Evolutionary conservation across 1,284 basidiomycete species (phyloP).

Genomic region (Sanghuangporus sanghuang): DNA sequence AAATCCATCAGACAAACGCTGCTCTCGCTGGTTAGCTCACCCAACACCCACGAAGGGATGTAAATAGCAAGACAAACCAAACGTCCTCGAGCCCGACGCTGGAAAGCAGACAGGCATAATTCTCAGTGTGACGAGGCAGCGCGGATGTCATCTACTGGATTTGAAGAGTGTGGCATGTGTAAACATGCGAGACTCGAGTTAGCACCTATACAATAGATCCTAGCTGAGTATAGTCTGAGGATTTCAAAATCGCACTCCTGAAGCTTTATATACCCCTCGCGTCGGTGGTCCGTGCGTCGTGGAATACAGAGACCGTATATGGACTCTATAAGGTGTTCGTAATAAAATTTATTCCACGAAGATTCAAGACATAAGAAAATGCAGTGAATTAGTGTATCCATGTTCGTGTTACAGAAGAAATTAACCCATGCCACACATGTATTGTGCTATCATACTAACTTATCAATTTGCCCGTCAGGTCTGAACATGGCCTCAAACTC

Average conservation of each 20-base stretch:
- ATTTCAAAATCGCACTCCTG: conserved; percentile 28
- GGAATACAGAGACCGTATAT: no score
- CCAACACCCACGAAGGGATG: conserved; percentile 35
- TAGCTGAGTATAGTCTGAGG: conserved; percentile 79
- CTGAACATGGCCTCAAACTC: conserved; percentile 67
- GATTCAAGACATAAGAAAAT: no score
- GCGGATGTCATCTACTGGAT: conserved; percentile 74
- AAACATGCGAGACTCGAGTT: conserved; percentile 86
- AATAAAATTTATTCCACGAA: no score
- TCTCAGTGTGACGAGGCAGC: conserved; percentile 74
- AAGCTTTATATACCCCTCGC: conserved; percentile 34
- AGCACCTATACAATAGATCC: conserved; percentile 88
- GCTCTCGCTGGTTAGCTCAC: conserved; percentile 50
- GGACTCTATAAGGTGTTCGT: no score
- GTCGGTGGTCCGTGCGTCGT: no score
- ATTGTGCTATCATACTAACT: background rate
- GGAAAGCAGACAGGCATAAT: conserved; percentile 29
- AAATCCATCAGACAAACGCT: conserved; percentile 76
- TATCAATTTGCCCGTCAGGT: background rate
- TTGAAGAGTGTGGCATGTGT: conserved; percentile 77
- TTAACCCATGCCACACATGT: background rate
- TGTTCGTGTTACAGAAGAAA: background rate
- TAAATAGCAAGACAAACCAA: conserved; percentile 39
- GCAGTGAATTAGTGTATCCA: background rate
- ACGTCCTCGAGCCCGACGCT: conserved; percentile 63